Conservation (phyloP, 1,284 basidiomycete genomes). For the Phlebopus sp. region DNA sequence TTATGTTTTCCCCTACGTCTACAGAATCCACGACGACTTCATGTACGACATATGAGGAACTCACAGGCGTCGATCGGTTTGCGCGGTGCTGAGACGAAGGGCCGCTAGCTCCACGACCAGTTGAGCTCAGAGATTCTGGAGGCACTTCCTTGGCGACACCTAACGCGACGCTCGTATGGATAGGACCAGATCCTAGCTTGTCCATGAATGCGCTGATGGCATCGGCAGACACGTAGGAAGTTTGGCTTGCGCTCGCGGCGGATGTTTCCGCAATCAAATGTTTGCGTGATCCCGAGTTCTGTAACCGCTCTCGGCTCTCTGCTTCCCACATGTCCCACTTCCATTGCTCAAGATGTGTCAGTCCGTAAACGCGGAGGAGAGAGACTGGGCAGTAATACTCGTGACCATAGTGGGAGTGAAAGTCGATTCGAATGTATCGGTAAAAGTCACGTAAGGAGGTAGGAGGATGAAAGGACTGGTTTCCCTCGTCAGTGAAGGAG, state of each 20-base stretch:
- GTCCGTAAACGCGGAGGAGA: constrained; percentile 89
- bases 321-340: constrained; percentile 82
- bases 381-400: constrained; percentile 98
- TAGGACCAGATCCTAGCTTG: neutral
- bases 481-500: constrained; percentile 1
- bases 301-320: constrained; percentile 50
- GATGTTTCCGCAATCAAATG: constrained; percentile 5
- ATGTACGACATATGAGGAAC: too few relatives aligned
- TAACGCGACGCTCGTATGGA: neutral
- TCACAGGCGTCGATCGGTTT: neutral
- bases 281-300: constrained; percentile 14
- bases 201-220: constrained; percentile 8
- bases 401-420: constrained; percentile 89
- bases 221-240: constrained; percentile 4
- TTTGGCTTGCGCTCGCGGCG: neutral
- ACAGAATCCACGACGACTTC: neutral
- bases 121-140: neutral
- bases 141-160: neutral
- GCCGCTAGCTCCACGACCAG: neutral
- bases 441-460: constrained; percentile 77
- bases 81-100: constrained; percentile 1
- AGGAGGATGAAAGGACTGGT: constrained; percentile 75
- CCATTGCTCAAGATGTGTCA: constrained; percentile 96
- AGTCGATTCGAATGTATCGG: constrained; percentile 93
- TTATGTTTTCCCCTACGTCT: constrained; percentile 1